Conservation (phyloP, 768 basidiomycete genomes). For the Xerocomellus intermedius region DNA sequence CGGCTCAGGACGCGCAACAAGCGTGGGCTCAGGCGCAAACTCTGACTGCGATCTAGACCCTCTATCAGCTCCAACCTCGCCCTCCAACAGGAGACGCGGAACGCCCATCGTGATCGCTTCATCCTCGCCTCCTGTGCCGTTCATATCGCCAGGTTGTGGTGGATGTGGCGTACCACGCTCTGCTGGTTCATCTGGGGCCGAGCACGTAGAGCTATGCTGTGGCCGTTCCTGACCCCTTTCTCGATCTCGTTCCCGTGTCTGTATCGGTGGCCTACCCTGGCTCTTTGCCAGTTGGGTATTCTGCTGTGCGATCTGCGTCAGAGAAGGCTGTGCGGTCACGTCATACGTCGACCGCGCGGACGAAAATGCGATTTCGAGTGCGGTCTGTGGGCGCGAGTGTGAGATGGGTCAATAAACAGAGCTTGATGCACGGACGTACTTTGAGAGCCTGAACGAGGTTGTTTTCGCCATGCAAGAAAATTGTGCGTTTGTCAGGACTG, state of each 20-base stretch:
- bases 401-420: neutral
- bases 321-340: conserved; percentile 34
- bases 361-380: conserved; percentile 67
- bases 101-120: conserved; percentile 6
- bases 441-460: conserved; percentile 78
- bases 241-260: neutral
- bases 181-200: neutral
- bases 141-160: neutral
- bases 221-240: conserved; percentile 3
- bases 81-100: conserved; percentile 9
- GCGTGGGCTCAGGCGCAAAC: conserved; percentile 18
- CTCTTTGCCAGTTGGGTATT: neutral
- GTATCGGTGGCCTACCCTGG: neutral
- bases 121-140: neutral
- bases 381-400: conserved; percentile 40
- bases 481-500: conserved; percentile 94
- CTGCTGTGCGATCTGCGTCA: conserved; percentile 14
- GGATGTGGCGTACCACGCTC: neutral
- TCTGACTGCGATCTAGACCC: conserved; percentile 5
- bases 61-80: neutral
- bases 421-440: conserved; percentile 37
- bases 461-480: conserved; percentile 85
- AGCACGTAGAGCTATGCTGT: neutral
- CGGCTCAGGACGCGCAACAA: conserved; percentile 8
- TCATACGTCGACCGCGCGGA: conserved; percentile 73